A percentile compares a stretch with the other conserved stretches of the same genome.
Evolutionary conservation across 352 stramenopile genomes (phyloP).

Genomic region (Phytophthora litchii): DNA sequence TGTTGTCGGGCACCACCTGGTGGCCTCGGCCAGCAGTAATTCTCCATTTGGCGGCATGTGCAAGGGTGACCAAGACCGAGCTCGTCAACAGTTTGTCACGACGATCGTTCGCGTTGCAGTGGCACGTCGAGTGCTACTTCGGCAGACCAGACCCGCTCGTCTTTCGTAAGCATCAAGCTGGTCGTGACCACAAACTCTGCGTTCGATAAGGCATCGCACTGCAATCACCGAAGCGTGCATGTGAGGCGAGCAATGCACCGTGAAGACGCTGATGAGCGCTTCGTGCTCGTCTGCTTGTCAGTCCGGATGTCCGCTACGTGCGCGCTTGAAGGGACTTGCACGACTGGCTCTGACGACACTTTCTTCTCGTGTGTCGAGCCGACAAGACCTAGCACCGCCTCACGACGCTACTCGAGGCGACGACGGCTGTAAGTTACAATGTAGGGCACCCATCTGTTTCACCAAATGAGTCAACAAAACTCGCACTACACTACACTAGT

Average conservation of each 20-base stretch:
- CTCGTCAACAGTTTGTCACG: conserved; percentile 12
- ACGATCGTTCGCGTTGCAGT: conserved; percentile 16
- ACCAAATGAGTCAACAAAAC: conserved; percentile 27
- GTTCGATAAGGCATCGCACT: conserved; percentile 5
- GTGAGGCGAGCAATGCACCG: neutral
- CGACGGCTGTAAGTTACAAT: conserved; percentile 7
- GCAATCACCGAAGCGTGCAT: neutral
- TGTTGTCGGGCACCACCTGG: conserved; percentile 12
- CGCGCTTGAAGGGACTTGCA: conserved; percentile 5
- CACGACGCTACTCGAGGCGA: conserved; percentile 9
- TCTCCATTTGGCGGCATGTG: neutral
- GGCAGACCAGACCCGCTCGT: conserved; percentile 5
- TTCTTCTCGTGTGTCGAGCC: conserved; percentile 18
- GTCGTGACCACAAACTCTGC: conserved; percentile 7
- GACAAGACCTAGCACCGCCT: conserved; percentile 16
- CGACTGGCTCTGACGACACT: conserved; percentile 11
- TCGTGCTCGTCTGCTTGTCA: conserved; percentile 17
- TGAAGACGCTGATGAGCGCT: neutral
- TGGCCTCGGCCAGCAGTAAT: neutral
- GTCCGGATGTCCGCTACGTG: conserved; percentile 25
- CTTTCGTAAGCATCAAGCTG: conserved; percentile 15
- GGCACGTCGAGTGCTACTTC: conserved; percentile 10
- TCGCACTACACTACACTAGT: too few relatives aligned
- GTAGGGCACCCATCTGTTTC: conserved; percentile 15
- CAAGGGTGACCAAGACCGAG: conserved; percentile 11